Evolutionary conservation across 148 eudicot genomes (phyloP).

Genomic region (Fagopyrum esculentum): DNA sequence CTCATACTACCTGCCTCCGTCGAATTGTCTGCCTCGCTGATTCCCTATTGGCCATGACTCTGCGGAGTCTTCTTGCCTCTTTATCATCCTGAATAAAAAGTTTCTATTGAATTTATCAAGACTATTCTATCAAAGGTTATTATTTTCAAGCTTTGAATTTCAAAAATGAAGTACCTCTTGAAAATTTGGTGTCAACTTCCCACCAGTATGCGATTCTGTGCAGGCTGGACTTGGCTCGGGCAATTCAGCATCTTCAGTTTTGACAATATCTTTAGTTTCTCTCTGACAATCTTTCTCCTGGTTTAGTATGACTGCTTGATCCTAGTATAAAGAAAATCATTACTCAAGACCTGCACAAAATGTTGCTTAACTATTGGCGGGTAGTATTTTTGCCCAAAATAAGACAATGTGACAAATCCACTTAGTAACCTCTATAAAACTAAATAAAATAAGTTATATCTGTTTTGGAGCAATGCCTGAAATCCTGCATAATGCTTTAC

Average conservation of each 20-base stretch:
- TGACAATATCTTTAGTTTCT: neutral
- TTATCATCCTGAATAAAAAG: slow-evolving; percentile 45
- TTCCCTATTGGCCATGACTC: slow-evolving; percentile 80
- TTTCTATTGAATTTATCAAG: neutral
- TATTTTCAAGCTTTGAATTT: neutral
- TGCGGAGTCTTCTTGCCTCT: slow-evolving; percentile 57
- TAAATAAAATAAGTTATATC: neutral
- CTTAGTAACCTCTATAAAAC: neutral
- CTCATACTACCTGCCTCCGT: slow-evolving; percentile 54
- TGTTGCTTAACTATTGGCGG: neutral
- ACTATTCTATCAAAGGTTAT: neutral
- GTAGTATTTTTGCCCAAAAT: neutral
- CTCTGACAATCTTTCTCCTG: slow-evolving; percentile 18
- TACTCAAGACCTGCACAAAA: slow-evolving; percentile 19
- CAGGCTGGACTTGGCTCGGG: slow-evolving; percentile 13
- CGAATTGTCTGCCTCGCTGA: slow-evolving; percentile 86
- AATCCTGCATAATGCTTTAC: neutral
- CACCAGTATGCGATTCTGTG: slow-evolving; percentile 18
- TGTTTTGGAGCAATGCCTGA: neutral
- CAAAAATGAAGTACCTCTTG: slow-evolving; percentile 37
- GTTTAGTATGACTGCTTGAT: slow-evolving; percentile 20
- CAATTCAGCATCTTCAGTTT: slow-evolving; percentile 24
- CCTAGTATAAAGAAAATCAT: slow-evolving; percentile 29
- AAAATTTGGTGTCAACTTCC: slow-evolving; percentile 39
- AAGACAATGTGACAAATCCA: neutral